phyloP scores from a whole-genome alignment of 108 stramenopile species.

The Nannochloropsis granulata region DNA sequence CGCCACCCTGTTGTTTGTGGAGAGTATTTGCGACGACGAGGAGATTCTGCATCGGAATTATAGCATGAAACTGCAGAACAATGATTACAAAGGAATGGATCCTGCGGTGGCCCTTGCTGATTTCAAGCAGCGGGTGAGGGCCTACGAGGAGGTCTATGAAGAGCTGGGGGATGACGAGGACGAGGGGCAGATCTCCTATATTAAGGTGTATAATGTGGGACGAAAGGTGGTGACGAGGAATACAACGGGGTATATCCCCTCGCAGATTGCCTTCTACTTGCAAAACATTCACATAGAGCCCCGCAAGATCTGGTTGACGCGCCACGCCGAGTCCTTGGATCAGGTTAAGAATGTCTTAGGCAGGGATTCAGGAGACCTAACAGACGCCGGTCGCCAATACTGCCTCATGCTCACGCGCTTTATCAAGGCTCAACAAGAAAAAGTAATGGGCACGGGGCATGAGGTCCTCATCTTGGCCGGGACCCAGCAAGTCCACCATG shows the following conservation, averaged over 20 bases:
- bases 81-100: constrained; percentile 36
- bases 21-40: constrained; percentile 79
- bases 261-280: constrained; percentile 19
- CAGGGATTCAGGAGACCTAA: constrained; percentile 23
- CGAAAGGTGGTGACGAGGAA: constrained; percentile 41
- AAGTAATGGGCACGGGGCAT: constrained; percentile 19
- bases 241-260: constrained; percentile 34
- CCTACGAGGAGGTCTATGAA: constrained; percentile 82
- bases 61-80: constrained; percentile 39
- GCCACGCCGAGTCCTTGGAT: constrained; percentile 19
- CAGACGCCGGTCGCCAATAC: constrained; percentile 33
- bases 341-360: background rate
- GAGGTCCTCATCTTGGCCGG: constrained; percentile 36
- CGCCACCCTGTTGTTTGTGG: constrained; percentile 72
- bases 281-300: constrained; percentile 40
- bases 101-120: constrained; percentile 47
- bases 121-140: constrained; percentile 55
- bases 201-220: constrained; percentile 47
- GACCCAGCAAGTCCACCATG: constrained; percentile 30
- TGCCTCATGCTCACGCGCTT: constrained; percentile 21
- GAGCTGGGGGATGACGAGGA: constrained; percentile 73
- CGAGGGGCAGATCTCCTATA: constrained; percentile 49
- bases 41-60: constrained; percentile 34
- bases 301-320: constrained; percentile 33
- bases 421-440: constrained; percentile 30